Evolutionary conservation across 2,329 filamentous ascomycete species (phyloP).

Genomic region (Fusarium pilosicola): DNA sequence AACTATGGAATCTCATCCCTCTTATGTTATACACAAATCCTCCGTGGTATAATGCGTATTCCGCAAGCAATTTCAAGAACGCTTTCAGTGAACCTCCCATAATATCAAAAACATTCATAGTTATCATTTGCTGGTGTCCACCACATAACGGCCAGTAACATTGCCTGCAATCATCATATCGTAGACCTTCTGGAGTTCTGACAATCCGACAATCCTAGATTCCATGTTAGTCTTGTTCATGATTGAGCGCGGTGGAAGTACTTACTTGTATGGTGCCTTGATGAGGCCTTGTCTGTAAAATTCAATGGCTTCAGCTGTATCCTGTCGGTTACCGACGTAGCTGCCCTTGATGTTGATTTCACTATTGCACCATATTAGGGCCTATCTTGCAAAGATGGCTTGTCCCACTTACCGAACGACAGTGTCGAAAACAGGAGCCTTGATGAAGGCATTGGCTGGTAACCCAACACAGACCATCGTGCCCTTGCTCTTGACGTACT

Average conservation of each 20-base stretch:
- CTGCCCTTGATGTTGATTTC: conserved; percentile 91
- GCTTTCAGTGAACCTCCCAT: background rate
- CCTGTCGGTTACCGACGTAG: conserved; percentile 89
- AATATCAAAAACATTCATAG: background rate
- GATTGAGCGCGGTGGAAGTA: accelerated
- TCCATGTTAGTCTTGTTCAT: background rate
- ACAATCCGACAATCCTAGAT: conserved; percentile 71
- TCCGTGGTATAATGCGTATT: background rate
- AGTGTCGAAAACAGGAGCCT: conserved; percentile 85
- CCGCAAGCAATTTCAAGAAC: background rate
- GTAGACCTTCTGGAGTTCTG: conserved; percentile 79
- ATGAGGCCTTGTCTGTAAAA: conserved; percentile 85
- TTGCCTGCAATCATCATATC: conserved; percentile 73
- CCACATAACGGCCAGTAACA: conserved; percentile 77
- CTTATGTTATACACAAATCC: background rate
- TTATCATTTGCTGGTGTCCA: conserved; percentile 71
- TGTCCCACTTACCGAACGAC: conserved; percentile 62
- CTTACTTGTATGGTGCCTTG: conserved; percentile 78
- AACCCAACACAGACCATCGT: conserved; percentile 86
- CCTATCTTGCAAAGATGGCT: accelerated
- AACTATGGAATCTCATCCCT: too few species aligned
- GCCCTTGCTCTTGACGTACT: conserved; percentile 83
- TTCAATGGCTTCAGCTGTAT: conserved; percentile 85
- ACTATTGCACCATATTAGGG: conserved; percentile 47
- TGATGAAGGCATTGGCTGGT: conserved; percentile 81